Base-by-base conservation (phyloP, 148 eudicot genomes). In the Silene uniflora region DNA sequence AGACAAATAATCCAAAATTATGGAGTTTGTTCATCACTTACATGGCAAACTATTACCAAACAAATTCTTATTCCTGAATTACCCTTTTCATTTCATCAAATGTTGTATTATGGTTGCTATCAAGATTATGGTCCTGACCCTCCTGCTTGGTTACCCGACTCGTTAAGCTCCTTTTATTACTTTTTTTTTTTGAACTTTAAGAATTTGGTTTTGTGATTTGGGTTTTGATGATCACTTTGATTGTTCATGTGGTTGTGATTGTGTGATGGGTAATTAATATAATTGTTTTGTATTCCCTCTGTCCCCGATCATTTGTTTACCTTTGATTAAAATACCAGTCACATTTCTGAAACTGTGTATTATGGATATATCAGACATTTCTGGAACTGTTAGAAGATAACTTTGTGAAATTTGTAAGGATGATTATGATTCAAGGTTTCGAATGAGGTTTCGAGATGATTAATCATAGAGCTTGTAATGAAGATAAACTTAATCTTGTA, bases 61-160 rank as follows among this genome's bases (percentile, higher is more conserved):
- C 73, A 79, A 17, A 62, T 94, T 10, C 91, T 94, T 19, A 74
- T 23, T 22, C 98, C 98, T n/a, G 87, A 89, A 19, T 79, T 88
- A 0, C 96, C 97, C 21, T 94, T 94, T 71, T 75, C 91, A 25
- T 78, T 94, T 67, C 98, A 94, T 79, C 97, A 90, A 80, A 84
- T 85, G 91, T 75, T 94, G 91, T 94, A 85, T 73, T 90, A 94
- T 75, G 97, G 93, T 10, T 94, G 96, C 75, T 94, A 86, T 81
- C 59, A 73, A 24, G 81, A 78, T 44, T 91, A 79, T 75, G 97
- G 96, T 27, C 83, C 87, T 76, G 96, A 91, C 76, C 91, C 98
- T 46, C 97, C 96, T 21, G 98, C 97, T 76, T 94, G 98, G 98
- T 25, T 91, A 56, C 98, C 98, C 58, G 82, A 84, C 73, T 76